Base-by-base conservation (phyloP, 345 rosid species). In the Noccaea caerulescens region DNA sequence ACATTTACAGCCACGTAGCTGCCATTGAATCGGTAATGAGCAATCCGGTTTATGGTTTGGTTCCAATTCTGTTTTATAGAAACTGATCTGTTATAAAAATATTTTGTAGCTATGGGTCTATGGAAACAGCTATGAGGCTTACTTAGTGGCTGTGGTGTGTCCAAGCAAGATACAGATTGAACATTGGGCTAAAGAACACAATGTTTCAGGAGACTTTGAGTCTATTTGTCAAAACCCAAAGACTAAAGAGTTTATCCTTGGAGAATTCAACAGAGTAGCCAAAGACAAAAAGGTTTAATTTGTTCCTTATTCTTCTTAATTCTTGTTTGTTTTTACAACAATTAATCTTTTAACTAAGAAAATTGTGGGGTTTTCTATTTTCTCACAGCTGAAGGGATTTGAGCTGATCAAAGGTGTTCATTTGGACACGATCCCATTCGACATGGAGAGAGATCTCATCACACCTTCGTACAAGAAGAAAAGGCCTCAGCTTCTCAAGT, bases 381-480 rank as follows among this genome's bases (percentile, higher is more conserved):
- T 41, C 10, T 9, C 68, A 63, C 89, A 92, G 99, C 72, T 95
- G 63, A 95, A 87, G 76, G 98, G 99, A 39, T 95, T 92, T 72
- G 98, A 95, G 85, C 67, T 84, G 47, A 76, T 95, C 63, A 95
- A 75, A 78, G 96, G 80, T 32, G 84, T 92, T 51, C 91, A 95
- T 59, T 84, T 92, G 32, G 99, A 92, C 42, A 88, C 96, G 2
- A 85, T 76, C 42, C 91, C 98, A 54, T 95, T 95, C 8, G 97
- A 92, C 76, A 84, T 89, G 78, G 97, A 89, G 10, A 90, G 91
- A 3, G 94, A 92, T 68, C 91, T 92, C 27, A 86, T 92, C 14
- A 92, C 99, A 51, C 99, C 99, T 36, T 90, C 98, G 6, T 95
- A 83, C 59, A 92, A 95, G 88, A 95, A 84, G 85, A 95, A 88